Conservation (phyloP, 225 moss, liverwort and hornwort genomes). For the Lunularia cruciata region DNA sequence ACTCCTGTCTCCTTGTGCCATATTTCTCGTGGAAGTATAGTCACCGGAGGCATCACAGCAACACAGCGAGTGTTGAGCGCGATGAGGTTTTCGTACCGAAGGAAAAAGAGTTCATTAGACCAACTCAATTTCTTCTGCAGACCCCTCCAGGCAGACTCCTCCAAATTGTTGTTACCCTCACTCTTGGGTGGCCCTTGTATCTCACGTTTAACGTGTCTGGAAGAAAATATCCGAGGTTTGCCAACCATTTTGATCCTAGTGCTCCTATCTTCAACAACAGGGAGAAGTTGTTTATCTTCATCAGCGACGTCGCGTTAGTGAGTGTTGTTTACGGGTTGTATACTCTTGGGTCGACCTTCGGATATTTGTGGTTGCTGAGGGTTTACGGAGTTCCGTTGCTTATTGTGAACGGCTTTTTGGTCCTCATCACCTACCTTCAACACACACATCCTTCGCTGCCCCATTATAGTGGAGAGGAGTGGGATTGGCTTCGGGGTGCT, state of each 20-base stretch:
- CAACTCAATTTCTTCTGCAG: slow-evolving; percentile 40
- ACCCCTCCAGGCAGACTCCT: slow-evolving; percentile 62
- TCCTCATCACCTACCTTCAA: slow-evolving; percentile 84
- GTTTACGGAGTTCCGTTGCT: slow-evolving; percentile 69
- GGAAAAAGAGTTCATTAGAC: slow-evolving; percentile 40
- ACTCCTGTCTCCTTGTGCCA: slow-evolving; percentile 79
- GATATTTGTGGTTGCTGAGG: slow-evolving; percentile 51
- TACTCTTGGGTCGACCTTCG: slow-evolving; percentile 47
- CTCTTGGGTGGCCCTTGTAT: slow-evolving; percentile 83
- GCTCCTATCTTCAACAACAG: slow-evolving; percentile 76
- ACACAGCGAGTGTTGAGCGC: slow-evolving; percentile 80
- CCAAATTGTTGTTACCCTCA: slow-evolving; percentile 52
- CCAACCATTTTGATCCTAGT: slow-evolving; percentile 71
- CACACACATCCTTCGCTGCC: slow-evolving; percentile 87
- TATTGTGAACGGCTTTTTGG: slow-evolving; percentile 85
- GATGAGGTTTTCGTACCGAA: slow-evolving; percentile 94
- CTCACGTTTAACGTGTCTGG: slow-evolving; percentile 73
- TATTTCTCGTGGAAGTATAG: slow-evolving; percentile 98
- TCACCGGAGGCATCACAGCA: slow-evolving; percentile 90
- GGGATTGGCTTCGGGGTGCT: slow-evolving; percentile 96
- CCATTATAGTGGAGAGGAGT: slow-evolving; percentile 67
- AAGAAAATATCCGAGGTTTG: slow-evolving; percentile 58
- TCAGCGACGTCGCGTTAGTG: slow-evolving; percentile 72
- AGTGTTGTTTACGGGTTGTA: slow-evolving; percentile 46
- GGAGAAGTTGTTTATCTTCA: slow-evolving; percentile 66